Evolutionary conservation across 2,329 filamentous ascomycete genomes (phyloP), one percentile per base, ranked within the genome.

Genomic region (Zalaria obscura): DNA sequence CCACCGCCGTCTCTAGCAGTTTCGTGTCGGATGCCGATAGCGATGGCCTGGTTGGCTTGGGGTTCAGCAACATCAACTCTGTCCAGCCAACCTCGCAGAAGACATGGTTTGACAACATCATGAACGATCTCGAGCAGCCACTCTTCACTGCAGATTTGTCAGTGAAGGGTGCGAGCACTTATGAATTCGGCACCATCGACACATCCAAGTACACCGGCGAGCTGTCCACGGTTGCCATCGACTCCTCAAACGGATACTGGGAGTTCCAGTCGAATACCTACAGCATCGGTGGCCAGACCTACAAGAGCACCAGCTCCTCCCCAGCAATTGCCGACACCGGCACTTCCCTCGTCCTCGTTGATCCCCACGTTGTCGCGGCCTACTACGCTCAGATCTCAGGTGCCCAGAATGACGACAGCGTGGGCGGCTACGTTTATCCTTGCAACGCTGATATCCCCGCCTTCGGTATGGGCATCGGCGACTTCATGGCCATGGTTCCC

Each of bases 161-260:
- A 53, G 69, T 73, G 48, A 66, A 70, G 44, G 65, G 67, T 10
- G 63, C 67, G 2, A 80, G 81, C 35, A 69, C 72, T 27, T 88
- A 85, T 62, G 78, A 85, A 54, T 88, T 88, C 52, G 83, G 83
- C 45, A 69, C 60, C 50, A 77, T 88, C 52, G 79, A 88, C 55
- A 55, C 52, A 2, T 63, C 62, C 42, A 76, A 82, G 51, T 82
- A 80, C 57, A 66, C 58, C 2, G 82, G 81, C 29, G 52, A 68
- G 3, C 69, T 88, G 51, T 60, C 68, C 25, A 84, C 77, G 55
- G 66, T 77, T 18, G 64, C 70, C 6, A 68, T 85, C 46, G 73
- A 83, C 54, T 68, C 66, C 11, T 68, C 67, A 7, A 61, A 66
- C 28, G 82, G 81, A 5, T 85, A 79, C 65, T 87, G 82, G 82